phyloP scores from a whole-genome alignment of 345 rosid genomes.

The Citrus mangshanensis region DNA sequence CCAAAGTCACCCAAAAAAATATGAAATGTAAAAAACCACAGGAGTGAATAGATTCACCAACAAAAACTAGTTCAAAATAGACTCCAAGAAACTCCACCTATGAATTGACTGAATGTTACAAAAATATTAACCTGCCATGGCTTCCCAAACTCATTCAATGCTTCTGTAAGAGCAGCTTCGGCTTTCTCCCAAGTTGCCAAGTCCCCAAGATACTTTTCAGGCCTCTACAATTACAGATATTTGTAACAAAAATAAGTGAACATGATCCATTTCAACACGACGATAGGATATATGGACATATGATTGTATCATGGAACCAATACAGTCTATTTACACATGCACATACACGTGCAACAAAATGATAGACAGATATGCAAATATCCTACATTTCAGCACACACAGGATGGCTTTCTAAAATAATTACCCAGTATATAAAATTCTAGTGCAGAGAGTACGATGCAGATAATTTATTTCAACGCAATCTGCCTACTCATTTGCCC shows the following conservation, averaged over 20 bases:
- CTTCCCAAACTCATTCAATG: slow-evolving; percentile 74
- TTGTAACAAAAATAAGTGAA: neutral
- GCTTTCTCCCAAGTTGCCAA: slow-evolving; percentile 85
- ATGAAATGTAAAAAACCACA: neutral
- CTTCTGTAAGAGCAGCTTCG: slow-evolving; percentile 77
- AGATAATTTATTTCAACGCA: neutral
- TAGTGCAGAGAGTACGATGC: neutral
- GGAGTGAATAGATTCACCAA: neutral
- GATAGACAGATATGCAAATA: neutral
- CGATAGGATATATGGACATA: neutral
- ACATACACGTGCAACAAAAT: neutral
- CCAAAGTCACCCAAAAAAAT: neutral
- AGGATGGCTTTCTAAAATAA: neutral
- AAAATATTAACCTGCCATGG: slow-evolving; percentile 65
- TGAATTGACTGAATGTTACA: neutral
- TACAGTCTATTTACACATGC: neutral
- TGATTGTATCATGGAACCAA: neutral
- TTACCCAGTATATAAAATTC: neutral
- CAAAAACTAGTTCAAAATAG: neutral
- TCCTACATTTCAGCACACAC: neutral
- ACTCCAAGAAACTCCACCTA: neutral
- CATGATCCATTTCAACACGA: neutral
- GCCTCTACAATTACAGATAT: slow-evolving; percentile 57
- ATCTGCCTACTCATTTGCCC: neutral
- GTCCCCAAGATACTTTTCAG: slow-evolving; percentile 87